phyloP scores from a whole-genome alignment of 2,329 filamentous ascomycete species.

The Septoria petroselini region DNA sequence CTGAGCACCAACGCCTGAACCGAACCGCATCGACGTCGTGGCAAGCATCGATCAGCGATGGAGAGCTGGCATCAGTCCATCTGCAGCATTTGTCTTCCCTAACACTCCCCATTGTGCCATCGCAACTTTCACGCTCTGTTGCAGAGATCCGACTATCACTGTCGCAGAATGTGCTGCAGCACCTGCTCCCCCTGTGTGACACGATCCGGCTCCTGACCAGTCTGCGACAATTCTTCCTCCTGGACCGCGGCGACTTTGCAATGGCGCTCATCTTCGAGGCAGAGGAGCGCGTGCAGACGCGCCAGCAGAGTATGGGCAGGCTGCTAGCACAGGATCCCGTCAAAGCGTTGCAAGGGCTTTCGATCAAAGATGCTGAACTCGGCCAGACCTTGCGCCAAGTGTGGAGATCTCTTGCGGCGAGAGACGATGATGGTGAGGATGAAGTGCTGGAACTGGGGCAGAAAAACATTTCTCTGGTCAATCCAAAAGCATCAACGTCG shows the following conservation, averaged over 20 bases:
- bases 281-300: conserved; percentile 71
- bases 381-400: conserved; percentile 71
- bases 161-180: conserved; percentile 78
- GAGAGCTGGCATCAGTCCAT: conserved; percentile 65
- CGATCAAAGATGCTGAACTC: conserved; percentile 84
- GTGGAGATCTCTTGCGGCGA: conserved; percentile 74
- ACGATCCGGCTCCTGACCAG: conserved; percentile 75
- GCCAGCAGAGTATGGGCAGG: conserved; percentile 59
- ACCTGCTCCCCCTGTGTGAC: conserved; percentile 71
- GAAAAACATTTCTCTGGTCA: conserved; percentile 66
- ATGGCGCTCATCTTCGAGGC: conserved; percentile 82
- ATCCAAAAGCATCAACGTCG: conserved; percentile 48
- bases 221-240: conserved; percentile 79
- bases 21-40: conserved; percentile 12
- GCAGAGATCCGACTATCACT: conserved; percentile 74
- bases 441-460: conserved; percentile 80
- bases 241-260: conserved; percentile 87
- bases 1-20: conserved; percentile 38
- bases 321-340: conserved; percentile 51
- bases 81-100: conserved; percentile 66
- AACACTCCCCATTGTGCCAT: conserved; percentile 68
- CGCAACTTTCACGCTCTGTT: conserved; percentile 68
- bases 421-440: conserved; percentile 70
- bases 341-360: conserved; percentile 59
- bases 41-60: conserved; percentile 38